Base-by-base conservation (phyloP, 495 filamentous ascomycete genomes). In the Xylaria scruposa region DNA sequence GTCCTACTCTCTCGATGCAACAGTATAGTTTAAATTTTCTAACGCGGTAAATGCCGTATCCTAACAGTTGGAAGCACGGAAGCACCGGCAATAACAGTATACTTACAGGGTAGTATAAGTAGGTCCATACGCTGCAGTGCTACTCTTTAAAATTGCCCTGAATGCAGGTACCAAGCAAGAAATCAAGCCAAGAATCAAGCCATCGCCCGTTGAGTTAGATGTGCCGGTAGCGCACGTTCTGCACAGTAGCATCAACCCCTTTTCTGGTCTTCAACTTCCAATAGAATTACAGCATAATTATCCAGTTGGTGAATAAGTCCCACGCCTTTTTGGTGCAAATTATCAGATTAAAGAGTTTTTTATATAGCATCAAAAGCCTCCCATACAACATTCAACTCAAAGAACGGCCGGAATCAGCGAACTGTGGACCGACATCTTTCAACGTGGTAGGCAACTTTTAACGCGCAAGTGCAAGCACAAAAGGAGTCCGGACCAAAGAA, bases 101-200 rank as follows among this genome's bases (percentile, higher is more conserved):
- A 8, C 6, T 38, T 38, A 17, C 60, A 26, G 60, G 29, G 8
- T 29, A 58, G 54, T 31, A 31, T 33, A 58, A 26, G 13, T 42
- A 42, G 38, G 38, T 13, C 21, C 49, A 26, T 26, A 24, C 17
- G 26, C 29, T 15, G 29, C 17, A 36, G 29, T n/a, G 13, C 54
- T 19, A 19, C 54, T 36, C 54, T 29, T 29, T 59, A 59, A 59
- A 36, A 59, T 36, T 9, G 49, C 21, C 4, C 51, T 54, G 10
- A 54, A 54, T 56, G 53, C 53, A 56, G 53, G 53, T 60, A 60
- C 29, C 56, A 60, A 38, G 44, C 44, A 7, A n/a, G 44, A 17
- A 47, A 44, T 15, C 40, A 46, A 17, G 42, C 42, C 42, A 46
- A 17, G 4, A 46, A 5, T 49, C 5, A n/a, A 49, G 58, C 58